Evolutionary conservation across 1,284 basidiomycete species (phyloP).

Genomic region (Coniophora puteana): DNA sequence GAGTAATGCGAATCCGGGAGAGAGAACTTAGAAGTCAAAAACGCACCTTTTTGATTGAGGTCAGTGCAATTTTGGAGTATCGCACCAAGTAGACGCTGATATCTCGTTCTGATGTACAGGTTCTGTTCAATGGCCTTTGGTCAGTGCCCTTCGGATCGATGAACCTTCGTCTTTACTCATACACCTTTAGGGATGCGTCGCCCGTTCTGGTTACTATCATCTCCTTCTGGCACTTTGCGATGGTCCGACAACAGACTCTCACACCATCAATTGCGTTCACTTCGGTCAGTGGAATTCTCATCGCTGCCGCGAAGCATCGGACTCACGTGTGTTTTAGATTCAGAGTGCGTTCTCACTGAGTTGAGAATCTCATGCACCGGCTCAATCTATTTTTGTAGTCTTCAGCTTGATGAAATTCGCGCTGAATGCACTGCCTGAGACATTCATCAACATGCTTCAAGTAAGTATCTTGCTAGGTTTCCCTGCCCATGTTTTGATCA

Average conservation of each 20-base stretch:
- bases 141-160: constrained; percentile 21
- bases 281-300: constrained; percentile 61
- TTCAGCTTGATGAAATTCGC: constrained; percentile 81
- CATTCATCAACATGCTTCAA: constrained; percentile 79
- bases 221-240: constrained; percentile 81
- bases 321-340: constrained; percentile 3
- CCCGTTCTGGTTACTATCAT: constrained; percentile 76
- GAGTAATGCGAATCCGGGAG: constrained; percentile 70
- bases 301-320: no score
- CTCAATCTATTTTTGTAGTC: constrained; percentile 35
- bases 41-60: constrained; percentile 84
- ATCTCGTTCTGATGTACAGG: no score
- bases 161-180: constrained; percentile 3
- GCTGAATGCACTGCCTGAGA: constrained; percentile 79
- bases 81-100: no score
- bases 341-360: not conserved
- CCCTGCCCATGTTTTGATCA: no score
- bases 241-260: constrained; percentile 62
- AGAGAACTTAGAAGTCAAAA: constrained; percentile 83
- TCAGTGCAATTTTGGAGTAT: no score
- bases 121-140: constrained; percentile 84
- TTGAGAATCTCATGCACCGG: not conserved
- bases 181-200: constrained; percentile 54
- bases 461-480: constrained; percentile 39
- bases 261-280: constrained; percentile 89